Base-by-base conservation (phyloP, 1,139 yeast species). In the Yamadazyma diospyri region DNA sequence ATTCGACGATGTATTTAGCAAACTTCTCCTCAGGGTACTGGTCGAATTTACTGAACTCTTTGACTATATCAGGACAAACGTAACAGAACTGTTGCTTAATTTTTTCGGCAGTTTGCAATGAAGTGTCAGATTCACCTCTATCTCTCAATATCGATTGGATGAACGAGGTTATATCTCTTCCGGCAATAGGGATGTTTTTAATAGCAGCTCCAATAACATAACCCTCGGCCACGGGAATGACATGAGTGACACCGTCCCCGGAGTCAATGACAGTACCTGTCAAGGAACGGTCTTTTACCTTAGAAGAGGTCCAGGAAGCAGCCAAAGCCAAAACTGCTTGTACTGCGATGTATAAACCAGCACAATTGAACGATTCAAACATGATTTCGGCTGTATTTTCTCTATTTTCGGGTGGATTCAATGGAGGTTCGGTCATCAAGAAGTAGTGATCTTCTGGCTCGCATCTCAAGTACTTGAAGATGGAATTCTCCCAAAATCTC, bases 391-490 rank as follows among this genome's bases (percentile, higher is more conserved):
- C 99, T 3, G 96, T 88, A 57, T 86, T 86, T 60, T 94, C 98
- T 65, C 99, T 81, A 62, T 94, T 94, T 64, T 94, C 98, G 4
- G 98, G 97, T 12, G 99, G 97, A 54, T 94, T 94, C 50, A 94
- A 76, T 19, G 99, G 99, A 11, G 99, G 99, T 64, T 92, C 99
- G 33, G 99, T 92, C 48, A 92, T 66, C 41, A 92, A 69, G 60
- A 92, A 92, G 59, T 87, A 87, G 54, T 92, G 99, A 61, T 92
- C 99, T 59, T 92, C 99, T 6, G 99, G 99, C 61, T 92, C 98
- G 57, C 97, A 88, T 60, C 97, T 78, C 51, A 92, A 73, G 58
- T 92, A 92, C 63, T 92, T 89, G 69, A 92, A 92, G 52, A 92
- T 89, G 27, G 96, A 86, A 53, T 85, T 85, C 57, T 92, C 97